Base-by-base conservation (phyloP, 495 filamentous ascomycete genomes). In the Haplographium delicatum region DNA sequence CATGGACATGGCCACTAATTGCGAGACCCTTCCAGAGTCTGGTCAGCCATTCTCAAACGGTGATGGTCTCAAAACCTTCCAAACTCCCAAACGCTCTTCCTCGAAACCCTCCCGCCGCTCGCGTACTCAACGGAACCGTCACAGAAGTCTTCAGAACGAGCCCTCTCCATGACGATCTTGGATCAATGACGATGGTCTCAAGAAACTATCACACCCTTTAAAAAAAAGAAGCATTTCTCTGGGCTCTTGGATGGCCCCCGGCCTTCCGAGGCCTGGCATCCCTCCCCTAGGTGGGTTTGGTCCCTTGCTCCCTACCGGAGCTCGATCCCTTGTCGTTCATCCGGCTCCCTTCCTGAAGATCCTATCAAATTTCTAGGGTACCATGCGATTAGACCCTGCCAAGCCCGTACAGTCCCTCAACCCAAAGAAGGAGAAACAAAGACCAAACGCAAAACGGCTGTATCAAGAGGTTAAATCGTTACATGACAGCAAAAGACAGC, bases 41-140 rank as follows among this genome's bases (percentile, higher is more conserved):
- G 31, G 26, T 4, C 15, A 41, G 2, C 50, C 50, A 28, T 30
- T 16, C 50, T 53, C 50, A 53, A 53, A 47, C 50, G 6, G 43
- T 41, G 24, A 31, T 47, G 43, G 50, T 47, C 42, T 53, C 34
- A 40, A 38, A 51, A 40, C 8, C 15, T 18, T 10, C 35, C 35
- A n/a, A n/a, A n/a, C n/a, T n/a, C n/a, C n/a, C n/a, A n/a, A n/a
- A n/a, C 38, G 18, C 18, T 13, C 22, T 19, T 19, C 19, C 23
- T 23, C 3, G 38, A 7, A 41, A 1, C 16, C 5, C 16, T 20
- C 35, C 6, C 35, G 22, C 4, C 16, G 13, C 3, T 5, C 13
- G 11, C 5, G 35, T 19, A 39, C 13, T 39, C 11, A 4, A 19
- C 6, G 22, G 35, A 39, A 39, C 22, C 8, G 35, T 8, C 4